phyloP scores from a whole-genome alignment of 805 yeast species.

The Yarrowia porcina region DNA sequence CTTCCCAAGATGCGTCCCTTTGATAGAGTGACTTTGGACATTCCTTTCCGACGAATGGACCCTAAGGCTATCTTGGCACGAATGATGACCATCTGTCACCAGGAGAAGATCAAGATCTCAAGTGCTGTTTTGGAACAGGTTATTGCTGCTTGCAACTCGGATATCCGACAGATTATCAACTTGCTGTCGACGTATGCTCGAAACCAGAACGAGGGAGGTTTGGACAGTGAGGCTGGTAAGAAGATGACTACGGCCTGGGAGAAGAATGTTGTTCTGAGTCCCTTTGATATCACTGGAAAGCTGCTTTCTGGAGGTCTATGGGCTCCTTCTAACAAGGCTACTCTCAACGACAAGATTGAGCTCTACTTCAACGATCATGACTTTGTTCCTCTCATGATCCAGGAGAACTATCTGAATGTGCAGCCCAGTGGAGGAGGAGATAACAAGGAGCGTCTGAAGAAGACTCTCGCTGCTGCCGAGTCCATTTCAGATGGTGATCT shows the following conservation, averaged over 20 bases:
- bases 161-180: conserved; percentile 91
- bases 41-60: conserved; percentile 86
- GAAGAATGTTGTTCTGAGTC: conserved; percentile 84
- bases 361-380: conserved; percentile 92
- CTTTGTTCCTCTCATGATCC: conserved; percentile 92
- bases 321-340: conserved; percentile 49
- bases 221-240: conserved; percentile 62
- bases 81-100: conserved; percentile 81
- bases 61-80: conserved; percentile 78
- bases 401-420: conserved; percentile 80
- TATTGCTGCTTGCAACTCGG: conserved; percentile 81
- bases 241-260: conserved; percentile 72
- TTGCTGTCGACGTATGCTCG: conserved; percentile 78
- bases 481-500: conserved; percentile 81
- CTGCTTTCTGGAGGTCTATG: conserved; percentile 61
- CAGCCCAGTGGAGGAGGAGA: conserved; percentile 46
- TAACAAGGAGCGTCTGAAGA: conserved; percentile 9
- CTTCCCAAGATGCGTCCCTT: conserved; percentile 95
- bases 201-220: conserved; percentile 51
- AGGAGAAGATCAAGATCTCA: conserved; percentile 79
- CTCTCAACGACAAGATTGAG: conserved; percentile 78
- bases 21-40: conserved; percentile 73
- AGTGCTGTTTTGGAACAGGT: conserved; percentile 78
- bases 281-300: conserved; percentile 81
- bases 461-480: conserved; percentile 62